Percentiles rank a stretch among this genome's conserved stretches.
These are phyloP conservation scores for Lanmaoa rubissima DNA, from an alignment of 768 basidiomycete species.

Conservation along the genomic window DNA sequence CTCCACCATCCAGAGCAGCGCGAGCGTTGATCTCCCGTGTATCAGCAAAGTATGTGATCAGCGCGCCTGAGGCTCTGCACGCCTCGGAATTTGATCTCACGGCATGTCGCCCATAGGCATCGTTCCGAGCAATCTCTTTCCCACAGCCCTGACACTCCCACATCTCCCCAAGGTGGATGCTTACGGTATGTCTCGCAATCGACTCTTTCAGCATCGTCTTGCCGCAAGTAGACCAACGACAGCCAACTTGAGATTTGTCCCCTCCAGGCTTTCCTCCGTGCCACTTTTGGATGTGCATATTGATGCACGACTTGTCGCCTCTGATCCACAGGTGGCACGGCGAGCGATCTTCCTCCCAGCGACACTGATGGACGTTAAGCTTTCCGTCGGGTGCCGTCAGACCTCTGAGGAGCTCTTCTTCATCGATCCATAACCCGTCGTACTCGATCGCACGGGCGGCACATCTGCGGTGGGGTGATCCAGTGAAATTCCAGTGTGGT, in stretches of 20 bases:
- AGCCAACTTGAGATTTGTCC: slow-evolving; percentile 8
- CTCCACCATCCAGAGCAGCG: slow-evolving; percentile 4
- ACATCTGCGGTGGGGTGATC: not conserved
- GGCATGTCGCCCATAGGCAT: slow-evolving; percentile 8
- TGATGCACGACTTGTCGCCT: slow-evolving; percentile 15
- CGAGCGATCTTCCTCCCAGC: slow-evolving; percentile 6
- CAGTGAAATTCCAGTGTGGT: not conserved
- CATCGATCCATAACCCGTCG: slow-evolving; percentile 9
- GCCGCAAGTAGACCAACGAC: slow-evolving; percentile 16
- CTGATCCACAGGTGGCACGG: slow-evolving; percentile 18
- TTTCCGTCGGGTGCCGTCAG: not conserved
- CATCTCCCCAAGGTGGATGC: slow-evolving; percentile 16
- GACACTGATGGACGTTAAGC: slow-evolving; percentile 10
- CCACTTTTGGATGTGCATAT: slow-evolving; percentile 18
- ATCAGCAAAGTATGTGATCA: slow-evolving; percentile 9
- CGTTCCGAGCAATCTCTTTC: slow-evolving; percentile 9
- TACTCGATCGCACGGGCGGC: slow-evolving; percentile 3
- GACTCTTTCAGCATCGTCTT: slow-evolving; percentile 25
- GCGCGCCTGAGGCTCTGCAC: slow-evolving; percentile 7
- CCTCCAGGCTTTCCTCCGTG: slow-evolving; percentile 8
- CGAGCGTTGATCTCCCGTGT: slow-evolving; percentile 1
- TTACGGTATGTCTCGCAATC: slow-evolving; percentile 15
- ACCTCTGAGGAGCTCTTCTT: slow-evolving; percentile 8
- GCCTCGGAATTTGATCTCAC: not conserved
- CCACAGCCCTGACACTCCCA: slow-evolving; percentile 19